Evolutionary conservation across 139 green algal genomes (phyloP).

Genomic region (Coccomyxa sp.): DNA sequence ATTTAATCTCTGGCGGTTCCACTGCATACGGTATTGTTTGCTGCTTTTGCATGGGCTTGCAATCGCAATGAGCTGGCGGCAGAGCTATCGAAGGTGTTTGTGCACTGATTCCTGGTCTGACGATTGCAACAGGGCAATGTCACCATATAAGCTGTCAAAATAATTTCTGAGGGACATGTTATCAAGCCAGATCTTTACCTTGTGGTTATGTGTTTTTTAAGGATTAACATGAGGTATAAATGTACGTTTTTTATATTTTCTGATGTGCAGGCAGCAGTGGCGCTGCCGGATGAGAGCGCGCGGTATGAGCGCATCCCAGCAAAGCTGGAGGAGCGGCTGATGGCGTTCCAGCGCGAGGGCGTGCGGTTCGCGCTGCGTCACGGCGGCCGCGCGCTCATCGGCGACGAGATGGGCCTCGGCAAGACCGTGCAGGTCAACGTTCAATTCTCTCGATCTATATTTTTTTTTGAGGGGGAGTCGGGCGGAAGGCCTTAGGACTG

Average conservation of each 20-base stretch:
- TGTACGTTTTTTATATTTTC: not conserved
- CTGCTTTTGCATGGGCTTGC: not conserved
- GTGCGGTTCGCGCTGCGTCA: slow-evolving; percentile 66
- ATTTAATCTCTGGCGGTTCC: not conserved
- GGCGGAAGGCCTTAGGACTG: too few species aligned
- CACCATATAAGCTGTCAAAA: not conserved
- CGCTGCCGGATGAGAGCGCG: slow-evolving; percentile 33
- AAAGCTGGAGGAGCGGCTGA: slow-evolving; percentile 35
- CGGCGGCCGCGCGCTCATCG: slow-evolving; percentile 70
- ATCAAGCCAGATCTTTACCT: too few species aligned
- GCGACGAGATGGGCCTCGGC: slow-evolving; percentile 53
- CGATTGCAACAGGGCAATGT: not conserved
- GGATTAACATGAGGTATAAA: not conserved
- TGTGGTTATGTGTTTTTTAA: too few species aligned
- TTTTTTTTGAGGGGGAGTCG: too few species aligned
- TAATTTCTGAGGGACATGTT: not conserved
- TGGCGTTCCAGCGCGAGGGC: slow-evolving; percentile 64
- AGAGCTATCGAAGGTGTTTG: too few species aligned
- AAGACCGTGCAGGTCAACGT: slow-evolving; percentile 69
- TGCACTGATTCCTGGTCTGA: too few species aligned
- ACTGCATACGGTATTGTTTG: not conserved
- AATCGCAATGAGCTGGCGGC: too few species aligned
- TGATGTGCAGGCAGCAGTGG: slow-evolving; percentile 1
- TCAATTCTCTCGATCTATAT: not conserved
- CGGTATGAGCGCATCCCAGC: slow-evolving; percentile 40